phyloP scores from a whole-genome alignment of 2,329 filamentous ascomycete genomes.

The Fusarium pseudocircinatum region DNA sequence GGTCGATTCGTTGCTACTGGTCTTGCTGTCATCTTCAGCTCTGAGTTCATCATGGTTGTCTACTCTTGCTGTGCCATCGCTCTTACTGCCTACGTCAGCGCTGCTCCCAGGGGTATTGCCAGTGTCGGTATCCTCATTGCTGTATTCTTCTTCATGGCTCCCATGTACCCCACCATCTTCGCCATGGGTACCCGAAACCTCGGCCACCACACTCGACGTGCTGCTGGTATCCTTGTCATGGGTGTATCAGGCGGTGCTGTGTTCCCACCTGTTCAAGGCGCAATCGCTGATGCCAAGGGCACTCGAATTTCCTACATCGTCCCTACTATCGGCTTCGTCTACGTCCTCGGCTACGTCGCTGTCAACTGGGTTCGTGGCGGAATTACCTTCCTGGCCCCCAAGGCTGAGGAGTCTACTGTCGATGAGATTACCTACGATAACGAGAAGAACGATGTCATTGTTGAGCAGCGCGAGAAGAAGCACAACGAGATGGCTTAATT shows the following conservation, averaged over 20 bases:
- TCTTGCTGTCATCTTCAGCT: slow-evolving; percentile 72
- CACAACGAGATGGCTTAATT: slow-evolving; percentile 23
- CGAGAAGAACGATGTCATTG: slow-evolving; percentile 18
- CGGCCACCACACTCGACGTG: slow-evolving; percentile 79
- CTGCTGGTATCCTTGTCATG: slow-evolving; percentile 74
- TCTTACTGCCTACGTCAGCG: slow-evolving; percentile 58
- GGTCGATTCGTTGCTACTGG: slow-evolving; percentile 73
- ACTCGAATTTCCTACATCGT: slow-evolving; percentile 40
- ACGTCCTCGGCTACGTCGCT: slow-evolving; percentile 35
- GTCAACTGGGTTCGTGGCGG: slow-evolving; percentile 33
- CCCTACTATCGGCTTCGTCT: slow-evolving; percentile 38
- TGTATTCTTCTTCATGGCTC: slow-evolving; percentile 80
- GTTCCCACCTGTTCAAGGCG: slow-evolving; percentile 35
- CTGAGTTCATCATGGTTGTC: slow-evolving; percentile 74
- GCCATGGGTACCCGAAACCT: slow-evolving; percentile 79
- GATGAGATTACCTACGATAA: slow-evolving; percentile 1
- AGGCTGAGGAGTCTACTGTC: background rate
- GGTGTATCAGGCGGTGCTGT: slow-evolving; percentile 69
- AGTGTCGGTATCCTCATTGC: slow-evolving; percentile 73
- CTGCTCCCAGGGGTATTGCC: slow-evolving; percentile 52
- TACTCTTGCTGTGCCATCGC: slow-evolving; percentile 72
- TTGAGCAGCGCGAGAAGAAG: slow-evolving; percentile 39
- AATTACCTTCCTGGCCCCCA: slow-evolving; percentile 22
- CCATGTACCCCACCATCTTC: slow-evolving; percentile 84
- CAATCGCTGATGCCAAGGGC: slow-evolving; percentile 35